These are phyloP conservation scores for Endocalyx cinctus DNA, from an alignment of 2,329 filamentous ascomycete species.

Conservation along the genomic window DNA sequence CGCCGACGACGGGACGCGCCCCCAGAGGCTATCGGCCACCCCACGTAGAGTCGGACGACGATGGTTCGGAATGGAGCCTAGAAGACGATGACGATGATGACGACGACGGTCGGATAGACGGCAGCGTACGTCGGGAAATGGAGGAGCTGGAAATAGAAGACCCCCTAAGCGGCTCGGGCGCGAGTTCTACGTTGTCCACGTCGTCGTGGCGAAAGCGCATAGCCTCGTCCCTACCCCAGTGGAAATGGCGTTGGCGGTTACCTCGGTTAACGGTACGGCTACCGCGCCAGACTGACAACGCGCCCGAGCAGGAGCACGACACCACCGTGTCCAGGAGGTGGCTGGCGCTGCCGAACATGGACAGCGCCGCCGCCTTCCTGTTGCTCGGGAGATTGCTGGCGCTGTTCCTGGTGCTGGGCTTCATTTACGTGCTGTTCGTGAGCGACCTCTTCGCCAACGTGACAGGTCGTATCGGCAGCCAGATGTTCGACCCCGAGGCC, in stretches of 20 bases:
- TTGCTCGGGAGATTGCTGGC: conserved; percentile 70
- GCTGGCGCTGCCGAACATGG: conserved; percentile 32
- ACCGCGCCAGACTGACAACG: conserved; percentile 31
- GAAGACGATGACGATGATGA: conserved; percentile 39
- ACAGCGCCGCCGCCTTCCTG: conserved; percentile 46
- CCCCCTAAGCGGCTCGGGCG: conserved; percentile 37
- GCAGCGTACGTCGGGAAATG: conserved; percentile 73
- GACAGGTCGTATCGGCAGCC: conserved; percentile 56
- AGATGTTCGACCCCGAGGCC: conserved; percentile 79
- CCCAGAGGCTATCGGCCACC: conserved; percentile 68
- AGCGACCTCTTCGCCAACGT: conserved; percentile 74
- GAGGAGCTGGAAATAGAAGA: conserved; percentile 87
- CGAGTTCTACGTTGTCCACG: conserved; percentile 29
- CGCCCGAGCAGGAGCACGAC: conserved; percentile 11
- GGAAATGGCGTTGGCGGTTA: conserved; percentile 52
- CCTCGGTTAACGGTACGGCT: conserved; percentile 46
- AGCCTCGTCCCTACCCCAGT: conserved; percentile 47
- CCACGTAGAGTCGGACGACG: conserved; percentile 61
- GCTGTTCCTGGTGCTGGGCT: conserved; percentile 66
- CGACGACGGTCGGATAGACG: conserved; percentile 41
- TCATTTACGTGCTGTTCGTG: conserved; percentile 82
- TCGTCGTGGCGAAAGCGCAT: conserved; percentile 53
- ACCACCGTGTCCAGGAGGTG: conserved; percentile 18
- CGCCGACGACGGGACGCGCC: conserved; percentile 36
- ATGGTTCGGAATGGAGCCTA: conserved; percentile 43